A percentile compares a stretch with the other conserved stretches of the same genome.
Evolutionary conservation across 1,139 yeast genomes (phyloP).

Genomic region (Pneumocystis jirovecii): DNA sequence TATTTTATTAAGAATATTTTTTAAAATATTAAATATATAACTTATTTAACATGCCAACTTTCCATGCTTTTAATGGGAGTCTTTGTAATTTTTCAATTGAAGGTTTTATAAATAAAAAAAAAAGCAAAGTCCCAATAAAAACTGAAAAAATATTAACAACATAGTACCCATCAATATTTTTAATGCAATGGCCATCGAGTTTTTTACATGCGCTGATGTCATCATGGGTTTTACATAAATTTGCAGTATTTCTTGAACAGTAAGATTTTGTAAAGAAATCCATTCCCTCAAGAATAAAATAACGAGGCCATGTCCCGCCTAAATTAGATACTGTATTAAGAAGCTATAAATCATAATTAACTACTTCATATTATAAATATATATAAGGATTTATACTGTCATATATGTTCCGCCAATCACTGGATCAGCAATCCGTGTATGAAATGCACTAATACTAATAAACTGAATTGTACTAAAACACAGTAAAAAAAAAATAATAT

Average conservation of each 20-base stretch:
- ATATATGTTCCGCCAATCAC: conserved; percentile 92
- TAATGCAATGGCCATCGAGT: conserved; percentile 40
- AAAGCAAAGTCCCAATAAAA: conserved; percentile 46
- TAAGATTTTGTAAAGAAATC: conserved; percentile 57
- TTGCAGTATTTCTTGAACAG: conserved; percentile 30
- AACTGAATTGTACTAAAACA: conserved; percentile 93
- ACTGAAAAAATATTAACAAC: conserved; percentile 63
- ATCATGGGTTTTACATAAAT: conserved; percentile 8
- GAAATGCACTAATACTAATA: conserved; percentile 87
- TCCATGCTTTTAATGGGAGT: conserved; percentile 55
- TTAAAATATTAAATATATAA: background rate
- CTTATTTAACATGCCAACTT: conserved; percentile 27
- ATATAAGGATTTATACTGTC: conserved; percentile 33
- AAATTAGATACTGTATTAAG: conserved; percentile 79
- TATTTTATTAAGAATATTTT: background rate
- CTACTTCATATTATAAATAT: background rate
- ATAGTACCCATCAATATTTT: conserved; percentile 68
- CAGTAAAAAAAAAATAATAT: conserved; percentile 58
- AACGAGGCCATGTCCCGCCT: conserved; percentile 96
- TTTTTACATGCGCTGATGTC: conserved; percentile 28
- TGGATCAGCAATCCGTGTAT: conserved; percentile 91
- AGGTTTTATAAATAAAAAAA: conserved; percentile 48
- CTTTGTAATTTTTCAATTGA: conserved; percentile 45
- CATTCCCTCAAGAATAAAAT: conserved; percentile 60
- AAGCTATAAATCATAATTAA: conserved; percentile 25